Evolutionary conservation across 139 green algal species (phyloP), one percentile per base, ranked within the genome.

Genomic region (Haematococcus sp.): DNA sequence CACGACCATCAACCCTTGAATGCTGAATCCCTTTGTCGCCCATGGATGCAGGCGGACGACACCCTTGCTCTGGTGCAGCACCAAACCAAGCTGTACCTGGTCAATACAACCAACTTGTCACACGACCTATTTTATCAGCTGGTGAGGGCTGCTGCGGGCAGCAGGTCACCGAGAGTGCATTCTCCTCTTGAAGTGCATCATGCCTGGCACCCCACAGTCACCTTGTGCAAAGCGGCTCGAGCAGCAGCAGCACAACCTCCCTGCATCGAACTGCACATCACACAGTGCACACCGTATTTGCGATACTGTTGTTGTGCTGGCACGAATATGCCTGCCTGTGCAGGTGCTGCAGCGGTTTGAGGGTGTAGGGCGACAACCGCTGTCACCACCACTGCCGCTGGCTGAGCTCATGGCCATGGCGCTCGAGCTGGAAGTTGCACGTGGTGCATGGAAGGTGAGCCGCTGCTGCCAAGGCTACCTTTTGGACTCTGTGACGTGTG

Each of bases 101-200:
- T 92, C 4, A 85, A 98, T 69, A 34, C 91, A 15, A 34, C 64
- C 3, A 33, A 63, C 1, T 66, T 96, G 27, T 89, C 79, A n/a
- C 54, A 78, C 7, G 93, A 98, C 77, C 76, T 98, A 63, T 88
- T 95, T 54, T 95, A 94, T 70, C 94, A 97, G 89, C 88, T 94
- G 84, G 32, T 54, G 67, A 65, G 27, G 56, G 13, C 9, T 25
- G 13, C 16, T n/a, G n/a, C n/a, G n/a, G n/a, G n/a, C n/a, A n/a
- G n/a, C n/a, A n/a, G n/a, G n/a, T n/a, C n/a, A n/a, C n/a, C n/a
- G n/a, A n/a, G n/a, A n/a, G n/a, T n/a, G n/a, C n/a, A n/a, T n/a
- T n/a, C n/a, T n/a, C n/a, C n/a, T n/a, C n/a, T n/a, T n/a, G n/a
- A n/a, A n/a, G n/a, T n/a, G n/a, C n/a, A n/a, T n/a, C n/a, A n/a